Evolutionary conservation across 2,329 filamentous ascomycete species (phyloP), one percentile per base, ranked within the genome.

Genomic region (Penicillium hesseltinei): DNA sequence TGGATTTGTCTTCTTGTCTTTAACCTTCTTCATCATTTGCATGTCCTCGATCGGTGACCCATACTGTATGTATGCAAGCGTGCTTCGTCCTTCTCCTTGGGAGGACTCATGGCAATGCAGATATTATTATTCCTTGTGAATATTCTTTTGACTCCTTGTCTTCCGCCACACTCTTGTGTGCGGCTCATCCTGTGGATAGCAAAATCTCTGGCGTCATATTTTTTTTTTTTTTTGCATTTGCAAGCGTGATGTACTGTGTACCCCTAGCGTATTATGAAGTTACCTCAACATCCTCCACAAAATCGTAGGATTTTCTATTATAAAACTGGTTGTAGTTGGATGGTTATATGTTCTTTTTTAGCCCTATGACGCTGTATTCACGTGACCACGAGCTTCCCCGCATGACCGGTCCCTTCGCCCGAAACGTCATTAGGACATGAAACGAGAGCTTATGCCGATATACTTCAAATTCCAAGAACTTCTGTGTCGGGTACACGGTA

Each of bases 391-490:
- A 51, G 44, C 35, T 45, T 6, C 23, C 57, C 54, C 59, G 46
- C 53, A 55, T 55, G 53, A 35, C 53, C 53, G 53, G 46, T 42
- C 68, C 69, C 59, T 71, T 71, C 69, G 67, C 54, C 69, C 69
- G 69, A 69, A 61, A 69, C 67, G 67, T 71, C 69, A 69, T 68
- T 54, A 47, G 21, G 9, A 42, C 25, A 29, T 36, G 36, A 40
- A 40, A 36, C 8, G 11, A 36, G 39, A 31, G 17, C 15, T 13
- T 8, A 50, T 31, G 3, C 31, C 39, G 53, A 45, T 56, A 51
- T 44, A 56, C 53, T 43, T 55, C 45, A 35, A 42, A 29, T 43
- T 40, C 39, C n/a, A 27, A 36, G 45, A 56, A 33, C 17, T 56
- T 50, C 43, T 50, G 44, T 40, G 25, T 43, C 48, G n/a, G 36